Conservation (phyloP, 2,329 filamentous ascomycete species). For the Aureobasidium sp. region DNA sequence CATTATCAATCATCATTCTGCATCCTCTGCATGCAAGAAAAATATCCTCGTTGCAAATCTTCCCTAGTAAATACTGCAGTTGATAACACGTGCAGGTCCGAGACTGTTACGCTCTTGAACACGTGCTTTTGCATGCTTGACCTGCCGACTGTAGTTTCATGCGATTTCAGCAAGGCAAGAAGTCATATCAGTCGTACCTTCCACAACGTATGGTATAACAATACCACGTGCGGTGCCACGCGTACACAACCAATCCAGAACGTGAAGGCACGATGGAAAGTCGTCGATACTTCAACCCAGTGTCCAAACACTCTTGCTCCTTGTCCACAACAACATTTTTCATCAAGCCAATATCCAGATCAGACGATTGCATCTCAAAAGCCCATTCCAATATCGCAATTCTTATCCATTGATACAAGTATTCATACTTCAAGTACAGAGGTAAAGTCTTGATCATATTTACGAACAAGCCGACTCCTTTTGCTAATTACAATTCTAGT, state of each 20-base stretch:
- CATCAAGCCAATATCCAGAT: not conserved
- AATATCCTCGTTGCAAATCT: too few relatives aligned
- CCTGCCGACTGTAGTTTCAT: not conserved
- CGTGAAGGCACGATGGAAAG: not conserved
- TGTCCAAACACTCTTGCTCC: not conserved
- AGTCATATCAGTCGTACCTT: not conserved
- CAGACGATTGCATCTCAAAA: not conserved
- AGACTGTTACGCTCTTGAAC: not conserved
- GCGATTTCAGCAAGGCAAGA: not conserved
- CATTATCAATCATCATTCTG: not conserved
- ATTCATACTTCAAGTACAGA: not conserved
- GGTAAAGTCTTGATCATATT: not conserved
- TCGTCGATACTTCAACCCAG: not conserved
- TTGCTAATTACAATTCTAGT: not conserved
- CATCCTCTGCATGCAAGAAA: not conserved
- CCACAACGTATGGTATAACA: not conserved
- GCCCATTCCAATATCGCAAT: not conserved
- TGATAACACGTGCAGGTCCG: not conserved
- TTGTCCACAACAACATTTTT: not conserved
- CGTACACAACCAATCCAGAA: not conserved
- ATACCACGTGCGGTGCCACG: constrained; percentile 2
- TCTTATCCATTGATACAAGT: not conserved
- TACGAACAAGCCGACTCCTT: not conserved
- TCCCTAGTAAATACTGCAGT: not conserved
- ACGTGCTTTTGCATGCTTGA: not conserved